Evolutionary conservation across 768 basidiomycete genomes (phyloP), one percentile per base, ranked within the genome.

Genomic region (Boletus bicolor): DNA sequence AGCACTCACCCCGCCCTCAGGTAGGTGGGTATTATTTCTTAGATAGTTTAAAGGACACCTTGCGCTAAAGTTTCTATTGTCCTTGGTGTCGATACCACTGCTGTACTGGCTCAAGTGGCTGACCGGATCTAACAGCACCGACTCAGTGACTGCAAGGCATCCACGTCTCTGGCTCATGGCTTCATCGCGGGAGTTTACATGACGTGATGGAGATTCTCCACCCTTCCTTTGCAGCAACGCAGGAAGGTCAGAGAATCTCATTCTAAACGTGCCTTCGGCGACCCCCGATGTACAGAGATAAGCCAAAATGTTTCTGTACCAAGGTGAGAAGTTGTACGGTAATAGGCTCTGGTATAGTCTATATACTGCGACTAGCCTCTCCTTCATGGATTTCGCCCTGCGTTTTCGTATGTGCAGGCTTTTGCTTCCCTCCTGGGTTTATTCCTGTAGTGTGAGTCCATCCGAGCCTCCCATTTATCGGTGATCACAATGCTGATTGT

Each of bases 121-220:
- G 30, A 39, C 43, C 17, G 14, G 7, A 21, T 42, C 12, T 37
- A 43, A 30, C 19, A 9, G 35, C 26, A 35, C 37, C 34, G 24
- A 51, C 48, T 48, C 36, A 4, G 51, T 49, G 42, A 37, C 56
- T 35, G 44, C 34, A 53, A 55, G 43, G 53, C 35, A 42, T 46
- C 49, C 65, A 66, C 56, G 49, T 54, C 61, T 58, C 58, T 51
- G 54, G 53, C 50, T 60, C 64, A 53, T 58, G 62, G 49, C 48
- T 52, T 56, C 56, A 58, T 51, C 51, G 54, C 59, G 54, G 65
- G 46, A 59, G 63, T 53, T 21, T 44, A 39, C 51, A 46, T 53
- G 53, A 58, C 42, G 47, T 55, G 62, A 51, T 55, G 51, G 55
- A 24, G 64, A 68, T 64, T 67, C 65, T 62, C 64, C 65, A 62